Base-by-base conservation (phyloP, 495 filamentous ascomycete genomes). In the Aspergillus wentii region DNA sequence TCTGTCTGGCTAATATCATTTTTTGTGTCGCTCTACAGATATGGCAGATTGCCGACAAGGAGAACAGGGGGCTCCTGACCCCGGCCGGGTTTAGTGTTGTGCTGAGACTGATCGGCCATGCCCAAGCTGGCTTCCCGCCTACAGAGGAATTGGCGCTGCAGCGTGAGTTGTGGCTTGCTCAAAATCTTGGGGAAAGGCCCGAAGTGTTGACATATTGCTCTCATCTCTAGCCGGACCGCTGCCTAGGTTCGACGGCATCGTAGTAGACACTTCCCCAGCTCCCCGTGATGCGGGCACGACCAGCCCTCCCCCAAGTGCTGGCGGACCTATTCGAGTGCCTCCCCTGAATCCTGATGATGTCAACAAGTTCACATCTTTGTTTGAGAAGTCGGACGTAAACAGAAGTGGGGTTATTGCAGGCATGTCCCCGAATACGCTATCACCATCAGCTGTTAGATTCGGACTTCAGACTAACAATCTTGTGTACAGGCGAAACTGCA, bases 11-110 rank as follows among this genome's bases (percentile, higher is more conserved):
- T 51, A 43, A 52, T 30, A 5, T 15, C 14, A n/a, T 11, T 4
- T 22, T 21, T 28, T 30, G 19, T 27, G 16, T 30, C 8, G 29
- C 14, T 9, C 23, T 53, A 35, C 64, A 94, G 87, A 96, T 97
- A 76, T 98, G 92, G 92, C 89, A 95, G 64, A 90, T 98, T 55
- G 94, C 92, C 38, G 92, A 98, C 64, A 88, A 78, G 48, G 91
- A 96, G 64, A 98, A 97, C 64, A 78, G 89, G 43, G 92, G 94
- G 41, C 80, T 96, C 35, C 73, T 98, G 54, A 95, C 88, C 26
- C 88, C 86, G 3, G 74, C 86, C 31, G 94, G 90, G 49, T 98
- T 98, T 62, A 84, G 87, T 19, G 72, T 95, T 52, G 92, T 91
- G 15, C 64, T 98, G 54, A 75, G 92, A 48, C 78, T 98, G 65